These are phyloP conservation scores for Pecoramyces ruminantium DNA, from an alignment of 192 early-diverging fungal genomes.

Conservation along the genomic window DNA sequence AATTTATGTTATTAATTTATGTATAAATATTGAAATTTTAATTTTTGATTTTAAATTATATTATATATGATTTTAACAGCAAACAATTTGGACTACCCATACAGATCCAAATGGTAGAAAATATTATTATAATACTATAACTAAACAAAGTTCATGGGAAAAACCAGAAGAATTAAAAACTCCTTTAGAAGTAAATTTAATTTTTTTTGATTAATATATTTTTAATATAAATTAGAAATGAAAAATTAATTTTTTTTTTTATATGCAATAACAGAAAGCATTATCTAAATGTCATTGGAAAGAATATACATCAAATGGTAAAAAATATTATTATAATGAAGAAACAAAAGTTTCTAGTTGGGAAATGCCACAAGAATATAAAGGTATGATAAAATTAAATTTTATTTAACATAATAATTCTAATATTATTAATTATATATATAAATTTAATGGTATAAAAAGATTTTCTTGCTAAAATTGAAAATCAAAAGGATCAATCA, in stretches of 20 bases:
- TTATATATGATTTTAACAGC: neutral
- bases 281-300: slow-evolving; percentile 3
- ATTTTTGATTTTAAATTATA: no score
- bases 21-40: no score
- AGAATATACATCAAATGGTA: neutral
- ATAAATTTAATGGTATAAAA: no score
- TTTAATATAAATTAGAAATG: no score
- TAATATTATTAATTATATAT: no score
- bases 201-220: no score
- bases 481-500: neutral
- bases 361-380: neutral
- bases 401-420: no score
- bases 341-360: neutral
- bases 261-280: slow-evolving; percentile 14
- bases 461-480: neutral
- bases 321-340: neutral
- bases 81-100: slow-evolving; percentile 51
- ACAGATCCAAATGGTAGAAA: slow-evolving; percentile 61
- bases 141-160: slow-evolving; percentile 75
- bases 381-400: neutral
- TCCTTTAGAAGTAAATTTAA: slow-evolving; percentile 45
- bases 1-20: no score
- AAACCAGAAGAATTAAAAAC: slow-evolving; percentile 85
- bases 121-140: slow-evolving; percentile 70
- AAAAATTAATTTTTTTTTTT: no score